Evolutionary conservation across 2,329 filamentous ascomycete species (phyloP).

Genomic region (Fusarium xylarioides): DNA sequence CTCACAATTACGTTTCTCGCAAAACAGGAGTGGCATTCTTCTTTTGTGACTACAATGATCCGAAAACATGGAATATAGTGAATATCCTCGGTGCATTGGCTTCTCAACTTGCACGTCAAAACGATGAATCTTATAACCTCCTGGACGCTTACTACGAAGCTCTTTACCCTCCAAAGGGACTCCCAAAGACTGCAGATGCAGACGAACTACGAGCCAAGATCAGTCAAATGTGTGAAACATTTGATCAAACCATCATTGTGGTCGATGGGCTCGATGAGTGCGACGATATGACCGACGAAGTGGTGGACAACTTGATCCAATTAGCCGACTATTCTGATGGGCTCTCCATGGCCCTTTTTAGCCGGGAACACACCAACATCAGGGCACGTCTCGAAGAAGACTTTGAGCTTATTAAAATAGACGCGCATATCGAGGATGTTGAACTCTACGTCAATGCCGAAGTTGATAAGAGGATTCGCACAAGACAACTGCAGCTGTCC

Average conservation of each 20-base stretch:
- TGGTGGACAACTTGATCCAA: background rate
- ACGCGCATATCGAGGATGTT: constrained; percentile 5
- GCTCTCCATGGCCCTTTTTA: constrained; percentile 3
- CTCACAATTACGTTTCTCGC: background rate
- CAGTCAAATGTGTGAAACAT: background rate
- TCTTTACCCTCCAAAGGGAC: background rate
- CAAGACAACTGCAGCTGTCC: background rate
- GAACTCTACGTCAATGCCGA: constrained; percentile 19
- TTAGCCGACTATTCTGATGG: background rate
- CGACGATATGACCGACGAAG: background rate
- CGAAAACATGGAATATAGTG: accelerated
- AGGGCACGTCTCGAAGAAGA: background rate
- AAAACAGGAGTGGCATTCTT: background rate
- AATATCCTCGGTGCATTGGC: background rate
- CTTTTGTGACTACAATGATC: constrained; percentile 19
- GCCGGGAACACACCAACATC: constrained; percentile 12
- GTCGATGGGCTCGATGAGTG: constrained; percentile 11
- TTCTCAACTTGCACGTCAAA: constrained; percentile 17
- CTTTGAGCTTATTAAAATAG: background rate
- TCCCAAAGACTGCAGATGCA: background rate
- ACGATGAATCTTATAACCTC: background rate
- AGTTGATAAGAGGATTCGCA: constrained; percentile 1
- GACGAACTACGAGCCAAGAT: accelerated
- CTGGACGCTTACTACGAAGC: background rate
- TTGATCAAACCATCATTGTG: background rate